Conservation (phyloP, 2,329 filamentous ascomycete genomes). For the Aspergillus sp. region DNA sequence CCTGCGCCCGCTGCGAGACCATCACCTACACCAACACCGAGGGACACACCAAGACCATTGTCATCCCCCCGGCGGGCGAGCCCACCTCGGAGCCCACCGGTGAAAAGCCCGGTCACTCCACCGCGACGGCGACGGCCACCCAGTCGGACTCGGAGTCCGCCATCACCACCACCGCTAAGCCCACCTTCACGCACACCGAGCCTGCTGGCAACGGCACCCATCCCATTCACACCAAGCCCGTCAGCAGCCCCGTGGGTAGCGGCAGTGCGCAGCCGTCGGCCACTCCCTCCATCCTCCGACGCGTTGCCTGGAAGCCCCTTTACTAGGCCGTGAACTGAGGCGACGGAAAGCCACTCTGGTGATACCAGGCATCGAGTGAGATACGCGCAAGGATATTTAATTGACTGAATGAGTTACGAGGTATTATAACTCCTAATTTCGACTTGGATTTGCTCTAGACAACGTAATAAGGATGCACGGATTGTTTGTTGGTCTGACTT, state of each 20-base stretch:
- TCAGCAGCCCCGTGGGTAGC: neutral
- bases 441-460: neutral
- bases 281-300: neutral
- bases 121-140: neutral
- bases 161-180: neutral
- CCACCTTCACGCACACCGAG: neutral
- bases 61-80: slow-evolving; percentile 19
- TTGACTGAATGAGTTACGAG: neutral
- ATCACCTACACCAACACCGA: slow-evolving; percentile 28
- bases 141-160: neutral
- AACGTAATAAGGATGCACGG: neutral
- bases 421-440: neutral
- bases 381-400: neutral
- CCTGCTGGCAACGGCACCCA: neutral
- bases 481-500: neutral
- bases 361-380: too few relatives aligned
- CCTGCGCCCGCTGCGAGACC: slow-evolving; percentile 26
- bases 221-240: neutral
- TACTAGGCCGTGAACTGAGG: neutral
- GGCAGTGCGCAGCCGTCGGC: neutral
- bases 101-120: neutral
- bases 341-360: too few relatives aligned
- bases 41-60: slow-evolving; percentile 26
- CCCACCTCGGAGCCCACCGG: slow-evolving; percentile 1
- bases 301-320: neutral